Evolutionary conservation across 768 basidiomycete species (phyloP), one percentile per base, ranked within the genome.

Genomic region (Auriscalpium vulgare): DNA sequence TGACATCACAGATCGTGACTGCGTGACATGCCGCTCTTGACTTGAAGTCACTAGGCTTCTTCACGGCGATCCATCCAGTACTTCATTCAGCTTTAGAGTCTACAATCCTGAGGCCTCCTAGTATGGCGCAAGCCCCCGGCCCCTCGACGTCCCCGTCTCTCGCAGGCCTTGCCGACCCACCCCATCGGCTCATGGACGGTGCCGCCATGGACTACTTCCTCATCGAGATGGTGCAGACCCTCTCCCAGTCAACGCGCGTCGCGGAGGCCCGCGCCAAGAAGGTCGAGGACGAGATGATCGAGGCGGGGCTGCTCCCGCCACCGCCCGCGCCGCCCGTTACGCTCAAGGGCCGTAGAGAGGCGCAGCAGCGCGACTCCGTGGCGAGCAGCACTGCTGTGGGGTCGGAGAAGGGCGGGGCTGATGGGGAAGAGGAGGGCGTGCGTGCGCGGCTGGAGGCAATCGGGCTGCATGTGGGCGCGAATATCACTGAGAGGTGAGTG

Each of bases 151-250:
- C 66, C 3, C 53, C 65, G 29, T 59, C 65, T 9, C 73, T 88
- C 4, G 71, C 78, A n/a, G 66, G 75, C 2, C 74, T 89, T 14
- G 80, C 87, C 1, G 86, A 90, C 57, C 83, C 85, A 1, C 82
- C 85, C 23, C 66, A 67, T 10, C 76, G 77, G 34, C 74, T 81
- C 44, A 75, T 89, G 55, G 87, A 91, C 64, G 81, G 72, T 49
- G 78, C 83, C 8, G 83, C 75, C 3, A 84, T 89, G 81, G 90
- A 92, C 64, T 95, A 93, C 71, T 84, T 97, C 65, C 72, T 93
- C 55, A 91, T 93, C 55, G 87, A 89, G 67, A 76, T 87, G 53
- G 85, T 91, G 57, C 77, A 82, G 63, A 81, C 87, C 0, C 77
- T 97, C 36, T 81, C 84, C 29, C 78, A 77, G 37, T 94, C 92